Base-by-base conservation (phyloP, 1,284 basidiomycete genomes). In the Apiotrichum montevideense region DNA sequence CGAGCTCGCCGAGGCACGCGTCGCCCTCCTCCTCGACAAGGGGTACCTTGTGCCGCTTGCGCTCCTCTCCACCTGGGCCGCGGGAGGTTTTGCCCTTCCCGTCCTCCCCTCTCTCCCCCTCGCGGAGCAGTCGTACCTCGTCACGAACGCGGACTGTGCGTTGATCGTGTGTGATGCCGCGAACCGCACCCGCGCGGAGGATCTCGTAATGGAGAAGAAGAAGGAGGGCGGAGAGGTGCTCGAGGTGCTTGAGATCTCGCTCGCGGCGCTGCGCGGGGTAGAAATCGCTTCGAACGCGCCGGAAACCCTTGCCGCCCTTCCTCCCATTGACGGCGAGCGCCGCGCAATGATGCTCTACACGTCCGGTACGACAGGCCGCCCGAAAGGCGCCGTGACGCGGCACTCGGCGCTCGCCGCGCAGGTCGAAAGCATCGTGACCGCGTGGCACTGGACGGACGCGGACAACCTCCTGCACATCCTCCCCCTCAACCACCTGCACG, bases 301-400 rank as follows among this genome's bases (percentile, higher is more conserved):
- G 3, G 40, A 35, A 7, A 45, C 37, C 9, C 50, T 59, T 4
- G 32, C 46, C 3, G 44, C 45, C 4, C 46, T 61, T 13, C 14
- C 53, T 29, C 54, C 37, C 41, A 55, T 72, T 39, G 63, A 66
- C 29, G 59, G 59, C 29, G 60, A 67, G 9, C 54, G 66, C 10
- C 62, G 65, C 21, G 68, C 69, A 13, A 71, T 75, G 65, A 74
- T 75, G 70, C 64, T 75, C 11, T 75, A 70, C 58, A 75, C 73
- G 1, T 66, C 63, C 39, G 73, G 73, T 3, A 70, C 70, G 35
- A 74, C 71, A 9, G 73, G 73, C 3, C 51, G 65, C 21, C 72
- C 73, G 1, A 74, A 74, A 56, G 73, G 73, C 15, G 73, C 72
- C 0, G 69, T 73, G 6, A 71, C 72, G 39, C 62, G 68, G 5